Evolutionary conservation across 1,284 basidiomycete genomes (phyloP), one percentile per base, ranked within the genome.

Genomic region (Naganishia sp.): DNA sequence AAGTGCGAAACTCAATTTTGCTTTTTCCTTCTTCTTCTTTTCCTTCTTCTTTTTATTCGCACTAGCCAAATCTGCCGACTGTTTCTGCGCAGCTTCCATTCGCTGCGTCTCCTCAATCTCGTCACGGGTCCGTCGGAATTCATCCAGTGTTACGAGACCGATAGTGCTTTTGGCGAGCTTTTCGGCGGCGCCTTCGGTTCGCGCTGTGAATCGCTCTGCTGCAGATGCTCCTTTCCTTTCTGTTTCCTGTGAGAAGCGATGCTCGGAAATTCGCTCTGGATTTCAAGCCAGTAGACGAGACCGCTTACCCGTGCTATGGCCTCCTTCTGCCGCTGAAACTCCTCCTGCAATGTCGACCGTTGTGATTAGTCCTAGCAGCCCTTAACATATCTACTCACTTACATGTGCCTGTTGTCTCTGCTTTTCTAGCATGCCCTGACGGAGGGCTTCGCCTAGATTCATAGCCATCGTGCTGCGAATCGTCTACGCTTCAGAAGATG

Each of bases 101-200:
- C 90, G 87, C 76, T 94, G 94, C 54, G 89, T 88, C 78, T 99
- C 96, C 76, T 98, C 94, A 3, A 99, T 81, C 74, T 90, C 91
- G 72, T 92, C 90, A 66, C 92, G 83, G 72, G 85, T 87, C 78
- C 90, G 88, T 76, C 92, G 90, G 72, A 99, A 99, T 55, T 98
- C 96, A 73, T 95, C 90, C 9, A 98, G 84, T 68, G 85, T 87
- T 2, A 99, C 94, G 16, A 99, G 85, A 72, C 96, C 96, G 65
- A 99, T 87, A 0, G 96, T 99, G 56, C 85, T 89, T 74, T 93
- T 86, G 83, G 97, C 98, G 60, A 99, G 84, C 13, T 86, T 86
- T 67, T 99, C 96, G 77, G 98, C 95, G 83, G 98, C 88, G 5
- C 90, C 92, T 76, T 98, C 95, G 79, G 92, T 88, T 78, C 96